phyloP scores from a whole-genome alignment of 345 rosid genomes.

The Sonneratia alba region DNA sequence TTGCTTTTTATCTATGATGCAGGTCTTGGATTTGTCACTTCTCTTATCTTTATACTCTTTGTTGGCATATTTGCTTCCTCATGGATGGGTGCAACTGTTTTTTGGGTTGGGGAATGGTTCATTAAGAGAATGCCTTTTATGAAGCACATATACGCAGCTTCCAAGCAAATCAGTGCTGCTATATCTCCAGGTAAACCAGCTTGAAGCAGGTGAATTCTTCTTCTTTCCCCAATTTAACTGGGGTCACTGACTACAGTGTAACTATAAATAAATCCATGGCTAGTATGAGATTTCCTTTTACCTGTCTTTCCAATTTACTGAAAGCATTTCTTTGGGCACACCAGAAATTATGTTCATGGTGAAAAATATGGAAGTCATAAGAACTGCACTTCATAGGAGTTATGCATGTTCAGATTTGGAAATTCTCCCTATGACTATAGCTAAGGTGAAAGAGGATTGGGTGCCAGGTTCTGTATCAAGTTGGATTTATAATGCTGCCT shows the following conservation, averaged over 20 bases:
- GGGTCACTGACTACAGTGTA: background rate
- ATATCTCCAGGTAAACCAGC: conserved; percentile 63
- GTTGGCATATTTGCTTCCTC: conserved; percentile 80
- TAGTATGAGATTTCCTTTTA: background rate
- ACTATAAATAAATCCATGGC: background rate
- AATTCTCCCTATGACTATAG: background rate
- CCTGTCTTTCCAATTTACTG: background rate
- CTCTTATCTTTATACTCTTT: conserved; percentile 58
- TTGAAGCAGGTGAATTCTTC: background rate
- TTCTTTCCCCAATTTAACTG: background rate
- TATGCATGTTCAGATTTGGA: background rate
- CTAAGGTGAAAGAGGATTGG: background rate
- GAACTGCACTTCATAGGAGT: background rate
- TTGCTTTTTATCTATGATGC: conserved; percentile 16
- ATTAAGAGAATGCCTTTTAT: conserved; percentile 76
- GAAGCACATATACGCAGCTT: conserved; percentile 69
- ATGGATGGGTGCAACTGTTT: conserved; percentile 73
- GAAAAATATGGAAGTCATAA: background rate
- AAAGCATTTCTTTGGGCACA: background rate
- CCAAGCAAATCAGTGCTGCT: conserved; percentile 78
- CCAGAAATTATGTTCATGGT: background rate
- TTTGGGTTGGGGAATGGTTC: conserved; percentile 76
- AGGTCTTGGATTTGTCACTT: conserved; percentile 84
- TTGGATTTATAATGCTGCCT: background rate
- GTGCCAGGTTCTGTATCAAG: background rate